Evolutionary conservation across 192 early-diverging fungal genomes (phyloP), one percentile per base, ranked within the genome.

Genomic region (Coemansia sp.): DNA sequence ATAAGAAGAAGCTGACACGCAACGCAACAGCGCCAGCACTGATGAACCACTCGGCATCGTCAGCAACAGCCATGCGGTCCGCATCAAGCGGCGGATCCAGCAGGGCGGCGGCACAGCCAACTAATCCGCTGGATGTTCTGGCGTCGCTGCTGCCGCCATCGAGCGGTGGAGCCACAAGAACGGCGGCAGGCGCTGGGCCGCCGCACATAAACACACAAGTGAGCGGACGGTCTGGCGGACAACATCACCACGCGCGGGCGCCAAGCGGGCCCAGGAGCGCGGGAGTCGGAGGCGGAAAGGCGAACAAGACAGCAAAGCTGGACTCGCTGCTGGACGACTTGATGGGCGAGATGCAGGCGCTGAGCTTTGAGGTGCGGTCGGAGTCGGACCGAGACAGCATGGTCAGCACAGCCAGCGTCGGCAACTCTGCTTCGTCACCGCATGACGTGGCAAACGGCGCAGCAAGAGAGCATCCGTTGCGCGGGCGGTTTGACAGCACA

Each of bases 371-470:
- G 64, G 69, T 63, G 55, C 72, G 77, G 0, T 63, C 72, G 0
- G 79, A 82, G 62, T 82, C 79, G 16, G 79, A 82, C 71, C 75
- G 79, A 68, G 79, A 82, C 42, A 82, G 79, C 66, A 56, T 77
- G 63, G 71, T 65, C 2, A 82, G 79, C 65, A 74, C 68, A 7
- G 65, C 65, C 20, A 81, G 78, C 55, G 46, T 54, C 43, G 38
- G 63, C 5, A 49, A 65, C n/a, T 48, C 66, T 32, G 55, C 58
- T 16, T 25, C 74, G 32, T 81, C 78, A 42, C 78, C 78, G 1
- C 19, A 50, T 19, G 69, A 75, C 5, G 13, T 54, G 19, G 61
- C 22, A 16, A 25, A 46, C 25, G 32, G 32, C 32, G 32, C 32
- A 16, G 63, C 64, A 1, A 65, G 56, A 48, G 70, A 71, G 37